Evolutionary conservation across 192 early-diverging fungal genomes (phyloP), one percentile per base, ranked within the genome.

Genomic region (Entomortierella lignicola): DNA sequence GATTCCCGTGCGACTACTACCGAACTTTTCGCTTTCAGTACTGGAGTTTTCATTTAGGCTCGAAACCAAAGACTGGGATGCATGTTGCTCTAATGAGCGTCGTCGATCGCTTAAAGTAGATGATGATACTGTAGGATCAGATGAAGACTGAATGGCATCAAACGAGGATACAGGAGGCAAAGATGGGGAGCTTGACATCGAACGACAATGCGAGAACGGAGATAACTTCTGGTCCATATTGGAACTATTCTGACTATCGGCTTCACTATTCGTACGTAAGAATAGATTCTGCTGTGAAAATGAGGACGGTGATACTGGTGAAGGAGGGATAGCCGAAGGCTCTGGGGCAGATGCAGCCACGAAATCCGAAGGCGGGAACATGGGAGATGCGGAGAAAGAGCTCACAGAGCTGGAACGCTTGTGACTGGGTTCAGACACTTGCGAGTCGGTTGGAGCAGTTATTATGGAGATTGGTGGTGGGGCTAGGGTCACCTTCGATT

Each of bases 91-190:
- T 1, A 52, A 26, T 6, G 31, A 39, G 34, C 41, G 72, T 17
- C 43, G 54, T 17, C 43, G 54, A 15, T 75, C 65, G 21, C 53
- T 41, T n/a, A n/a, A n/a, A 8, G 54, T 6, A 18, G 39, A 10
- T 20, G 21, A 8, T 10, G 21, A 23, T 1, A 51, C 73, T 4
- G 25, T 30, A 4, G 15, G 52, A 0, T 31, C 29, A 31, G 66
- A 25, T 18, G 64, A 64, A 1, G 73, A 77, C 55, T 77, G 73
- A 47, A 77, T 23, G 48, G 42, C 69, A 66, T 60, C 73, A 12
- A 77, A 32, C 7, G 75, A 70, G 3, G 75, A 70, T 41, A 79
- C 70, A 11, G 75, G 67, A 17, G 75, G 75, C 26, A 79, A 41
- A 1, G 75, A 64, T n/a, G 75, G 67, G 17, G 75, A 79, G 30